These are phyloP conservation scores for Acorus gramineus DNA, from an alignment of 106 monocot species.

Conservation along the genomic window DNA sequence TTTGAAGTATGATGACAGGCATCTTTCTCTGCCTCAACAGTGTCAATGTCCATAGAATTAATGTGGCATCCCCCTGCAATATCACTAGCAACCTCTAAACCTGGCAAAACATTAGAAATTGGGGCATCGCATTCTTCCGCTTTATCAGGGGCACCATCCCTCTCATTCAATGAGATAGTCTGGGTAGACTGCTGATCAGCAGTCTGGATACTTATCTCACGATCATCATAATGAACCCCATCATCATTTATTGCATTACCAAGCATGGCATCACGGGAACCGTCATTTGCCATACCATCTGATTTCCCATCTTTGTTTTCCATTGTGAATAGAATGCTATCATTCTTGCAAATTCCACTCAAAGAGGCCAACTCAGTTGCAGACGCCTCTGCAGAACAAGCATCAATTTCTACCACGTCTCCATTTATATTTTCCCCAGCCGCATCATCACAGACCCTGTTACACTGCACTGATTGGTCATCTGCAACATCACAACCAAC, in stretches of 20 bases:
- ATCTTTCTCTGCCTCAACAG: background rate
- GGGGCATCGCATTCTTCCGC: background rate
- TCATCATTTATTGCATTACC: background rate
- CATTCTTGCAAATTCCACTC: no score
- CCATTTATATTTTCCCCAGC: no score
- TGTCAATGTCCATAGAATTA: slow-evolving; percentile 5
- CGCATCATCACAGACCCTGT: no score
- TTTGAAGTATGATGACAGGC: background rate
- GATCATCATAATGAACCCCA: background rate
- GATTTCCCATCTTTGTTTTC: no score
- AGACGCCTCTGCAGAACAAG: slow-evolving; percentile 1
- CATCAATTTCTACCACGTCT: background rate
- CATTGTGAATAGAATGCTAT: no score
- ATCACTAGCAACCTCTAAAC: background rate
- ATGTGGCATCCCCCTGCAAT: background rate
- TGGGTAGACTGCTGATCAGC: no score
- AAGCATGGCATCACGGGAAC: no score
- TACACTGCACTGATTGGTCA: no score
- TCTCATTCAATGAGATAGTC: no score
- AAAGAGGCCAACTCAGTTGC: no score
- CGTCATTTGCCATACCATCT: no score
- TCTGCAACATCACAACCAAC: no score
- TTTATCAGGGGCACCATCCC: background rate
- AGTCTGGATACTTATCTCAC: background rate
- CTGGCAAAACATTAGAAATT: background rate